A percentile compares a stretch with the other conserved stretches of the same genome.
Evolutionary conservation across 1,284 basidiomycete species (phyloP).

Genomic region (Sparassis latifolia): DNA sequence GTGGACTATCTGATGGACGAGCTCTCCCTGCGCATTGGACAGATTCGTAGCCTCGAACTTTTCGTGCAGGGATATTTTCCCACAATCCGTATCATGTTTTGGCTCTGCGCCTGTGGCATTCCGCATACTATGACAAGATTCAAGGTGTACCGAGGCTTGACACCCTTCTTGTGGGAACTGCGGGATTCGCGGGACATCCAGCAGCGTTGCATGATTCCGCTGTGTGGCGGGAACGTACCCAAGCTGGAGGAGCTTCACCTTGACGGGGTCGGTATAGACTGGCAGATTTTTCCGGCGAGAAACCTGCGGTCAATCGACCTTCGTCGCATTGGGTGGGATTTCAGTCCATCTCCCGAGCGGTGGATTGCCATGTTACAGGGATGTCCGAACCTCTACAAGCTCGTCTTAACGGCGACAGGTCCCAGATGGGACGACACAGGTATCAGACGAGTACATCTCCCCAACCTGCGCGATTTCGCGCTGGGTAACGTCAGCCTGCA

Average conservation of each 20-base stretch:
- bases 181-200: background rate
- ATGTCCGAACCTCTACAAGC: conserved; percentile 42
- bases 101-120: conserved; percentile 32
- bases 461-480: conserved; percentile 40
- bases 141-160: conserved; percentile 45
- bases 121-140: conserved; percentile 43
- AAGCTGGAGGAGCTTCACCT: conserved; percentile 41
- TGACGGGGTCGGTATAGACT: conserved; percentile 52
- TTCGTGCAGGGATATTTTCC: conserved; percentile 46
- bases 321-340: conserved; percentile 44
- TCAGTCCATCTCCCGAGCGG: conserved; percentile 37
- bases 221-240: conserved; percentile 42
- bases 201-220: conserved; percentile 15
- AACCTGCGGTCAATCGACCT: conserved; percentile 57
- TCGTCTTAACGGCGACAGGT: conserved; percentile 54
- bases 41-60: conserved; percentile 50
- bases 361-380: conserved; percentile 45
- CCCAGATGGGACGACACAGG: conserved; percentile 29
- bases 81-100: conserved; percentile 40
- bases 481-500: conserved; percentile 44
- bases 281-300: conserved; percentile 35
- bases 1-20: conserved; percentile 39
- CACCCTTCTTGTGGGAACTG: conserved; percentile 1
- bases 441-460: conserved; percentile 29
- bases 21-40: conserved; percentile 41